phyloP scores from a whole-genome alignment of 192 early-diverging fungal genomes.

The Coemansia sp. region DNA sequence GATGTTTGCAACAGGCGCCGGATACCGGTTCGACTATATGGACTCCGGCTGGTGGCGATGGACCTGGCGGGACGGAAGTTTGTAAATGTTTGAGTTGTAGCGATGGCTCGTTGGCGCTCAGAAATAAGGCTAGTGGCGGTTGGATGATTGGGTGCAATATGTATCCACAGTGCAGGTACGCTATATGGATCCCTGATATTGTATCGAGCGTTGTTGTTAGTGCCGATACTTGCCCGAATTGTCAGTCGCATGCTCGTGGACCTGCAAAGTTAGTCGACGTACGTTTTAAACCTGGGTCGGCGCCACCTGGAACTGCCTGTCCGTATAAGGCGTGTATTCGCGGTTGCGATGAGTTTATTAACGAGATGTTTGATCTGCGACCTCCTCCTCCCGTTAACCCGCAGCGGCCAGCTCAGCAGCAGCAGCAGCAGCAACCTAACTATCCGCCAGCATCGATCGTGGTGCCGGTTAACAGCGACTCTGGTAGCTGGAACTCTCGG shows the following conservation, averaged over 20 bases:
- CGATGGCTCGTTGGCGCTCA: constrained; percentile 20
- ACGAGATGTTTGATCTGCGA: constrained; percentile 40
- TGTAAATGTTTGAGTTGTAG: constrained; percentile 29
- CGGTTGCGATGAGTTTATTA: constrained; percentile 52
- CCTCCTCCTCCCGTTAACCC: constrained; percentile 2
- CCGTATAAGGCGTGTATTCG: constrained; percentile 41
- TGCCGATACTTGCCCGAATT: constrained; percentile 30
- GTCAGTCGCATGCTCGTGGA: constrained; percentile 15
- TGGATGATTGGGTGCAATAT: constrained; percentile 55
- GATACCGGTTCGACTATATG: constrained; percentile 5
- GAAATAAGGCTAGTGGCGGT: constrained; percentile 11
- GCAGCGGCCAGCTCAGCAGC: constrained; percentile 9
- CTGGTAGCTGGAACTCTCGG: background rate
- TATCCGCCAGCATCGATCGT: background rate
- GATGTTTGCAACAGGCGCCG: constrained; percentile 35
- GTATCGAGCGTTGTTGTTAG: constrained; percentile 19
- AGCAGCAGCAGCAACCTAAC: constrained; percentile 17
- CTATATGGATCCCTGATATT: constrained; percentile 51
- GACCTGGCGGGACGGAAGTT: constrained; percentile 18
- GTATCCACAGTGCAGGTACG: constrained; percentile 56
- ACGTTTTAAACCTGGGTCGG: constrained; percentile 30
- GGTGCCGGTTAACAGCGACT: background rate
- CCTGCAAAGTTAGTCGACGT: constrained; percentile 36
- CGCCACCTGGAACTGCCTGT: constrained; percentile 37
- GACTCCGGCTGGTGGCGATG: constrained; percentile 8